Percentiles rank a stretch among this genome's conserved stretches.
Conservation (phyloP, 495 filamentous ascomycete genomes). For the Penicillium desertorum region DNA sequence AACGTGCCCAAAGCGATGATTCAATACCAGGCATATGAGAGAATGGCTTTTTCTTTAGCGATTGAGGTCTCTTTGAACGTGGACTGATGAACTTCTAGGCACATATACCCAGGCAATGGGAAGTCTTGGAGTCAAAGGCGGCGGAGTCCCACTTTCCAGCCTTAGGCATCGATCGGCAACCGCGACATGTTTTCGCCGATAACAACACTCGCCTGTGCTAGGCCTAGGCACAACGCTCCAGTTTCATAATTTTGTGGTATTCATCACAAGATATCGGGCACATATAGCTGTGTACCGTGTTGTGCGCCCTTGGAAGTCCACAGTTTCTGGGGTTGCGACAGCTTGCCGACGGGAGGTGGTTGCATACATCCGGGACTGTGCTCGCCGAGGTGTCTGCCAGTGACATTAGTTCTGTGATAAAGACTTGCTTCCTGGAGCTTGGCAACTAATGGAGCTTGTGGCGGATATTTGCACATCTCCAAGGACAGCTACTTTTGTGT, state of each 20-base stretch:
- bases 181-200: conserved; percentile 15
- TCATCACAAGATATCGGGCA: background rate
- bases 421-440: background rate
- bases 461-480: background rate
- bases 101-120: background rate
- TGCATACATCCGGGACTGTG: background rate
- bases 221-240: background rate
- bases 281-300: background rate
- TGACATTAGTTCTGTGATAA: background rate
- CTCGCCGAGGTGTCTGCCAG: background rate
- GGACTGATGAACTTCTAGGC: conserved; percentile 5
- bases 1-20: background rate
- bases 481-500: background rate
- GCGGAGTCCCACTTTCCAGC: conserved; percentile 5
- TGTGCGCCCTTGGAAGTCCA: background rate
- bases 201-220: conserved; percentile 8
- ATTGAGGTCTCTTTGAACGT: background rate
- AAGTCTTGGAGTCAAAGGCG: conserved; percentile 9
- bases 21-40: background rate
- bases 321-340: background rate
- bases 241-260: background rate
- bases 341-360: background rate
- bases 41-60: background rate
- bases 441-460: background rate
- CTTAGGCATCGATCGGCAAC: conserved; percentile 8